These are phyloP conservation scores for Chlorella sp. DNA, from an alignment of 139 green algal genomes.

Conservation along the genomic window DNA sequence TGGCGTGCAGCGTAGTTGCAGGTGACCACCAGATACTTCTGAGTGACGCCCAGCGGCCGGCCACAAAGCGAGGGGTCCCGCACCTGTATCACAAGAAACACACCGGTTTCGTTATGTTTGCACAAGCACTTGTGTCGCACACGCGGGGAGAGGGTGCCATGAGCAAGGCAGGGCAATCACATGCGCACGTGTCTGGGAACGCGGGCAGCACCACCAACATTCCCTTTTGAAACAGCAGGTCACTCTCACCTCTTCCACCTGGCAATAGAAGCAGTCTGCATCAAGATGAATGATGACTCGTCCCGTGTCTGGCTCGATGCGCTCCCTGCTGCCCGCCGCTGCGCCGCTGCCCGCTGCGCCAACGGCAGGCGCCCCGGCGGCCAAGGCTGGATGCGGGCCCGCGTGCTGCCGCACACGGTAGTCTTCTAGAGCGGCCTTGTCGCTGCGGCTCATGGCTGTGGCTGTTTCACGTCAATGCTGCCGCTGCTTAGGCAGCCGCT, in stretches of 20 bases:
- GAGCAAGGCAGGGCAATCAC: too few relatives aligned
- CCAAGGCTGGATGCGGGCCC: neutral
- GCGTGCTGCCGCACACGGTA: neutral
- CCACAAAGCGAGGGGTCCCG: slow-evolving; percentile 48
- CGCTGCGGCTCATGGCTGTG: neutral
- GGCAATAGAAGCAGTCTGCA: slow-evolving; percentile 78
- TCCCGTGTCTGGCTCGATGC: slow-evolving; percentile 33
- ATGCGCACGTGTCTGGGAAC: slow-evolving; percentile 53
- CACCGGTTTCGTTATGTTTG: too few relatives aligned
- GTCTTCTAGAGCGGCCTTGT: neutral
- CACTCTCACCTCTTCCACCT: slow-evolving; percentile 76
- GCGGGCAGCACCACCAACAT: neutral
- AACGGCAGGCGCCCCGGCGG: neutral
- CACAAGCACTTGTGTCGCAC: too few relatives aligned
- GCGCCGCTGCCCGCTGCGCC: neutral
- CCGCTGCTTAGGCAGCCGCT: neutral
- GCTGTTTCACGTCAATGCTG: neutral
- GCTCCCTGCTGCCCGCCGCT: neutral
- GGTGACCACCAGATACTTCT: slow-evolving; percentile 84
- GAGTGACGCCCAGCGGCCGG: slow-evolving; percentile 68
- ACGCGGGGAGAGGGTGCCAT: too few relatives aligned
- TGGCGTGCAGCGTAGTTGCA: slow-evolving; percentile 79
- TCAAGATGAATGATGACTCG: slow-evolving; percentile 80
- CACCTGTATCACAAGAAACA: too few relatives aligned
- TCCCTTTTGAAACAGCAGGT: neutral